A percentile compares a stretch with the other conserved stretches of the same genome.
phyloP scores from a whole-genome alignment of 2,329 filamentous ascomycete species.

The Acrodontium crateriforme region DNA sequence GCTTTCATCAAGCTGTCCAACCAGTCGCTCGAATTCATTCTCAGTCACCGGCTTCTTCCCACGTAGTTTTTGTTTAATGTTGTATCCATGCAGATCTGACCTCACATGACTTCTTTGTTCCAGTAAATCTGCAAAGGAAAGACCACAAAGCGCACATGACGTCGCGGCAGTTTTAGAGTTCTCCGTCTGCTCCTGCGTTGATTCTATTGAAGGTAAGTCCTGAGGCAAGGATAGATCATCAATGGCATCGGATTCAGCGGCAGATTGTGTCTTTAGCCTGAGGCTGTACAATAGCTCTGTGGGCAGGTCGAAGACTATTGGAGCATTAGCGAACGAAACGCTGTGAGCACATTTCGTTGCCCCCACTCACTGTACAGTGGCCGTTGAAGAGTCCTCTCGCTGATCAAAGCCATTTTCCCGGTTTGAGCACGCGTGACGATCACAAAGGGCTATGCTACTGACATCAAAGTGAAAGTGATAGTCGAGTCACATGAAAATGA shows the following conservation, averaged over 20 bases:
- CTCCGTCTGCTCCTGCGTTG: conserved; percentile 16
- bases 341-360: too few species aligned
- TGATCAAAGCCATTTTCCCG: too few species aligned
- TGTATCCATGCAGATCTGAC: conserved; percentile 87
- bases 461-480: too few species aligned
- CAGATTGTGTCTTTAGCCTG: conserved; percentile 39
- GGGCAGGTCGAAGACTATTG: conserved; percentile 77
- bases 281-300: conserved; percentile 57
- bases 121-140: conserved; percentile 55
- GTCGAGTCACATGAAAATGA: too few species aligned
- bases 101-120: conserved; percentile 79
- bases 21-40: conserved; percentile 69
- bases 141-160: conserved; percentile 66
- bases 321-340: too few species aligned
- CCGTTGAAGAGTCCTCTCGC: conserved; percentile 29
- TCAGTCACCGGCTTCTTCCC: conserved; percentile 61
- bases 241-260: not conserved
- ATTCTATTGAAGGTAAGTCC: conserved; percentile 9
- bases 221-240: not conserved
- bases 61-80: conserved; percentile 79
- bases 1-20: conserved; percentile 79
- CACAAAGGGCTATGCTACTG: too few species aligned
- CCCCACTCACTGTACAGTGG: too few species aligned
- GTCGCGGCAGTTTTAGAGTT: conserved; percentile 45
- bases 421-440: too few species aligned